Evolutionary conservation across 2,329 filamentous ascomycete species (phyloP).

Genomic region (Beauveria rudraprayagi): DNA sequence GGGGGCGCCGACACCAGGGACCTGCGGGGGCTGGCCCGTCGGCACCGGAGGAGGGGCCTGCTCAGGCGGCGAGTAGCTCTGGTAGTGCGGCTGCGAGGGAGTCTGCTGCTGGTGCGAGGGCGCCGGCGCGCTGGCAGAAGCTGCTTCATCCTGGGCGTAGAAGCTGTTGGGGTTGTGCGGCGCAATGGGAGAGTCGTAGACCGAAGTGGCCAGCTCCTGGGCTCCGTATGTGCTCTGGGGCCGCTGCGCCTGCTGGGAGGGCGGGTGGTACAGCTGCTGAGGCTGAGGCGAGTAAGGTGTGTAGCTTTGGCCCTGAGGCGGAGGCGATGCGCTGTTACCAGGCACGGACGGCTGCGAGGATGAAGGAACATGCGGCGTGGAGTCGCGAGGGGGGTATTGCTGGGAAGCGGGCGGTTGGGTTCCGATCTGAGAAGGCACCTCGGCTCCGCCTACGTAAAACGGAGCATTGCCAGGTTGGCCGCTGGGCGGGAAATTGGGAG

Average conservation of each 20-base stretch:
- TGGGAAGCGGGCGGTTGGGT: constrained; percentile 22
- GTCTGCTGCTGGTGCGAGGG: constrained; percentile 21
- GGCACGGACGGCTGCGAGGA: constrained; percentile 41
- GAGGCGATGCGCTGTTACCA: constrained; percentile 42
- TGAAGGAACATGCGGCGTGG: constrained; percentile 40
- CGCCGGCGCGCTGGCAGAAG: constrained; percentile 15
- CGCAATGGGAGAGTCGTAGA: constrained; percentile 65
- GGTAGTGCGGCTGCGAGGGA: constrained; percentile 31
- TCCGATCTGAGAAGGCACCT: constrained; percentile 36
- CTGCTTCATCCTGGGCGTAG: constrained; percentile 37
- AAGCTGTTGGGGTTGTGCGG: constrained; percentile 38
- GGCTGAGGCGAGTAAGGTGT: constrained; percentile 35
- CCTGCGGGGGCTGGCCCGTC: constrained; percentile 24
- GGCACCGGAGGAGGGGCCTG: constrained; percentile 36
- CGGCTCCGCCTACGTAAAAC: constrained; percentile 57
- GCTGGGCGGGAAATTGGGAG: constrained; percentile 47
- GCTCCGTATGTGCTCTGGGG: constrained; percentile 63
- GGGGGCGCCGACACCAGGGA: constrained; percentile 18
- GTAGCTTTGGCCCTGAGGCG: constrained; percentile 35
- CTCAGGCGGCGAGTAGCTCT: constrained; percentile 32
- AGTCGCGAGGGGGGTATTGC: constrained; percentile 42
- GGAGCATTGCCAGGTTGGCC: constrained; percentile 44
- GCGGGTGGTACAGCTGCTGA: constrained; percentile 21
- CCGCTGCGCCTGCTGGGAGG: constrained; percentile 43
- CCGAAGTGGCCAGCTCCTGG: constrained; percentile 70